Evolutionary conservation across 805 yeast species (phyloP).

Genomic region (Hermanozyma aechmeae): DNA sequence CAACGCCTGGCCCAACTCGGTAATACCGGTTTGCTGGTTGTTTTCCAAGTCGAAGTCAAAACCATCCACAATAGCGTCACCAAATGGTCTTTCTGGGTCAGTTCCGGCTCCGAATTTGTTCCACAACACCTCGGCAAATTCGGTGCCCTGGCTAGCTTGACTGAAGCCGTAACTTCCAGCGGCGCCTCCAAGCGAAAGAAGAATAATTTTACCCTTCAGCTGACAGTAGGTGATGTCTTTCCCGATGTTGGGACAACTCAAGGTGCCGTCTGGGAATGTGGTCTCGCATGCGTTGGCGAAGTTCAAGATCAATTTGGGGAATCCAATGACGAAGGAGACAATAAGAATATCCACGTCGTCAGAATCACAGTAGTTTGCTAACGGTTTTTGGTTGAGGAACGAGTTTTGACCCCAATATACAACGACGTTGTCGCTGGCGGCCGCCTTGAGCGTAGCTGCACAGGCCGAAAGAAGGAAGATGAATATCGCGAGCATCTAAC

Average conservation of each 20-base stretch:
- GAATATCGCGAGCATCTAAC: too few species aligned
- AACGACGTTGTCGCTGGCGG: slow-evolving; percentile 6
- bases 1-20: slow-evolving; percentile 34
- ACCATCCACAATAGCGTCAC: slow-evolving; percentile 63
- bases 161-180: slow-evolving; percentile 46
- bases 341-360: slow-evolving; percentile 7
- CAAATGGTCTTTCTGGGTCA: slow-evolving; percentile 12
- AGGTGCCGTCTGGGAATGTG: neutral
- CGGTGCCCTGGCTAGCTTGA: slow-evolving; percentile 44
- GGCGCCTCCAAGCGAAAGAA: slow-evolving; percentile 43
- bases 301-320: slow-evolving; percentile 5
- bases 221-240: neutral
- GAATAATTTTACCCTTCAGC: slow-evolving; percentile 15
- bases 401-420: slow-evolving; percentile 13
- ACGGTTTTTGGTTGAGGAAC: slow-evolving; percentile 5
- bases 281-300: slow-evolving; percentile 3
- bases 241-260: neutral
- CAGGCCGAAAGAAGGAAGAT: too few species aligned
- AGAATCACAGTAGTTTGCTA: slow-evolving; percentile 7
- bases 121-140: slow-evolving; percentile 38
- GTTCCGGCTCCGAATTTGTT: slow-evolving; percentile 28
- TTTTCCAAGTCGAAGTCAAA: slow-evolving; percentile 58
- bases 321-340: slow-evolving; percentile 7
- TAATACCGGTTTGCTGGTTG: slow-evolving; percentile 53
- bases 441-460: too few species aligned